These are phyloP conservation scores for Fistulifera pelliculosa DNA, from an alignment of 108 stramenopile genomes.

Conservation along the genomic window DNA sequence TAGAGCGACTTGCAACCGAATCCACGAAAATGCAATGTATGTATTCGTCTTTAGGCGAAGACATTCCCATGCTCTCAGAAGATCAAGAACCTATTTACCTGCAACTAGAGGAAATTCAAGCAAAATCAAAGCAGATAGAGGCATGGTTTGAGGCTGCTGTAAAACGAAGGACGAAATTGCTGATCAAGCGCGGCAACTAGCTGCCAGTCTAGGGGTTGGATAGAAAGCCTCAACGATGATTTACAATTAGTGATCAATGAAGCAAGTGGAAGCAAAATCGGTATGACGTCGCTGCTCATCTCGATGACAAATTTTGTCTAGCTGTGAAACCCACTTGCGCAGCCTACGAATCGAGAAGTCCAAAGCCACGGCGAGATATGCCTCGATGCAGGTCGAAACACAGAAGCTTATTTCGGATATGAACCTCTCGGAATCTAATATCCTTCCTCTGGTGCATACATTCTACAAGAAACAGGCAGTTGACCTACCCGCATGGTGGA, in stretches of 20 bases:
- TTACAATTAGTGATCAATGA: neutral
- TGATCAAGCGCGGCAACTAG: neutral
- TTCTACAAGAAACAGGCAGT: neutral
- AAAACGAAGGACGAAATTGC: neutral
- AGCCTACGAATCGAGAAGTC: slow-evolving; percentile 46
- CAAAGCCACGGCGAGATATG: slow-evolving; percentile 32
- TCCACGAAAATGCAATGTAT: slow-evolving; percentile 20
- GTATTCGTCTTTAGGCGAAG: too few species aligned
- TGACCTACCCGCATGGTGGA: slow-evolving; percentile 40
- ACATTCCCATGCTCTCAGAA: neutral
- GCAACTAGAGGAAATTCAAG: neutral
- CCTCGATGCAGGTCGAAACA: slow-evolving; percentile 22
- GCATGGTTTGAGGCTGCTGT: neutral
- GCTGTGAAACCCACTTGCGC: neutral
- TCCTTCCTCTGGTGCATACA: slow-evolving; percentile 22
- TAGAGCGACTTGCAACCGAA: slow-evolving; percentile 19
- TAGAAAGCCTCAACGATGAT: neutral
- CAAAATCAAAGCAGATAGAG: neutral
- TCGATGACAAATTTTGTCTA: too few species aligned
- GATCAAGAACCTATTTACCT: neutral
- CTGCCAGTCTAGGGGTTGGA: neutral
- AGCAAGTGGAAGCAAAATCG: too few species aligned
- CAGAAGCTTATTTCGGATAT: slow-evolving; percentile 32
- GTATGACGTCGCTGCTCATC: too few species aligned
- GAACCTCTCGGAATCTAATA: slow-evolving; percentile 29